Conservation (phyloP, 257 asterid species). For the Petrea volubilis region DNA sequence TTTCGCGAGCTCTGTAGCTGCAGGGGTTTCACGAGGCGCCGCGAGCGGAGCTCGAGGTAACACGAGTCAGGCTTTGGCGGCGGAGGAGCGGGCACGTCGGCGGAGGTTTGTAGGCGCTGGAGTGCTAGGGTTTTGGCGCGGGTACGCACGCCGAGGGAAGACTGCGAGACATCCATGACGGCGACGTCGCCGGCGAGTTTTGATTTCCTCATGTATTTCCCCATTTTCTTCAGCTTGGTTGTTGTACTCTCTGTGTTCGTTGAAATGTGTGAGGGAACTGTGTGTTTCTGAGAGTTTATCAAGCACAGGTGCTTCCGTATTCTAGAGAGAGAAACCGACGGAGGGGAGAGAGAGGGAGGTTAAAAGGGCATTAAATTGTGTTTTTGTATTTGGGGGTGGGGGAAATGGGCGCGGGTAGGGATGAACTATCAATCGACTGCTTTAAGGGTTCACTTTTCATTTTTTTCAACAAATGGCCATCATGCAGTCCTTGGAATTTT, state of each 20-base stretch:
- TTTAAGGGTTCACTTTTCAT: background rate
- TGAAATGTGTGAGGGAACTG: background rate
- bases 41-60: conserved; percentile 71
- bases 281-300: background rate
- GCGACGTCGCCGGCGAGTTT: conserved; percentile 50
- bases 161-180: conserved; percentile 52
- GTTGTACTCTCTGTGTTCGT: background rate
- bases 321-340: background rate
- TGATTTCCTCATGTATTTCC: conserved; percentile 59
- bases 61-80: conserved; percentile 32
- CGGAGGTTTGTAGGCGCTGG: conserved; percentile 45
- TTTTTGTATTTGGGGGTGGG: background rate
- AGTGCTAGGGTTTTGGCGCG: conserved; percentile 81
- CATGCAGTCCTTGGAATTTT: background rate
- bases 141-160: conserved; percentile 68
- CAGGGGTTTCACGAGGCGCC: conserved; percentile 51
- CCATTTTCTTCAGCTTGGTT: conserved; percentile 35
- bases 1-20: conserved; percentile 27
- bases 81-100: conserved; percentile 7
- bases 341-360: background rate
- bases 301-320: background rate
- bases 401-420: background rate
- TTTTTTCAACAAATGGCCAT: background rate
- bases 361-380: background rate
- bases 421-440: background rate